These are phyloP conservation scores for Pseudocercospora crystallina DNA, from an alignment of 2,329 filamentous ascomycete species.

Conservation along the genomic window DNA sequence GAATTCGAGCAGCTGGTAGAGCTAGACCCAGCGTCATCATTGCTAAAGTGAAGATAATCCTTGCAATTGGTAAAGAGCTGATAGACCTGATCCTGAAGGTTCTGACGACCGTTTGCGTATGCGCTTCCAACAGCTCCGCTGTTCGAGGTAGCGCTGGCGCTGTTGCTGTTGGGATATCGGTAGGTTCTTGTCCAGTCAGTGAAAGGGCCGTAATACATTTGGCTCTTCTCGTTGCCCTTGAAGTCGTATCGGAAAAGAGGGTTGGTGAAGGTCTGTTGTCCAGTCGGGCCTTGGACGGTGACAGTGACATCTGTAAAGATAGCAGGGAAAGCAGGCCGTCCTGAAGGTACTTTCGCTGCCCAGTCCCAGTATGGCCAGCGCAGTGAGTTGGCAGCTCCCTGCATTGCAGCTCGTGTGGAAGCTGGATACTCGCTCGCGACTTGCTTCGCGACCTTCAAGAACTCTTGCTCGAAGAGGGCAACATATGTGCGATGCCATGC, in stretches of 20 bases:
- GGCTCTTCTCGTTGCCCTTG: conserved; percentile 12
- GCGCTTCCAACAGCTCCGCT: conserved; percentile 16
- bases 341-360: conserved; percentile 19
- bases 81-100: conserved; percentile 33
- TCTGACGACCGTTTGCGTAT: conserved; percentile 20
- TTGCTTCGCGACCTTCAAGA: conserved; percentile 20
- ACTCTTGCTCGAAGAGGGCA: conserved; percentile 29
- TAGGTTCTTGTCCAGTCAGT: conserved; percentile 24
- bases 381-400: conserved; percentile 22
- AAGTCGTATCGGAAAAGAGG: conserved; percentile 33
- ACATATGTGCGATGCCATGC: conserved; percentile 31
- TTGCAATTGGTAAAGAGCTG: conserved; percentile 34
- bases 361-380: conserved; percentile 34
- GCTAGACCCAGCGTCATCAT: conserved; percentile 28
- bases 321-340: conserved; percentile 18
- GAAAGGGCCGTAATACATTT: conserved; percentile 24
- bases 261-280: conserved; percentile 24
- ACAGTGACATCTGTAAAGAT: conserved; percentile 24
- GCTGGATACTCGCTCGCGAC: conserved; percentile 22
- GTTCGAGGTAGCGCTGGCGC: conserved; percentile 18
- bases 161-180: conserved; percentile 28
- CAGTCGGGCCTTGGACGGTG: conserved; percentile 25
- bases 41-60: conserved; percentile 33
- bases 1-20: conserved; percentile 31
- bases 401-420: conserved; percentile 13